Base-by-base conservation (phyloP, 805 yeast genomes). In the Dipodascopsis uninucleata region DNA sequence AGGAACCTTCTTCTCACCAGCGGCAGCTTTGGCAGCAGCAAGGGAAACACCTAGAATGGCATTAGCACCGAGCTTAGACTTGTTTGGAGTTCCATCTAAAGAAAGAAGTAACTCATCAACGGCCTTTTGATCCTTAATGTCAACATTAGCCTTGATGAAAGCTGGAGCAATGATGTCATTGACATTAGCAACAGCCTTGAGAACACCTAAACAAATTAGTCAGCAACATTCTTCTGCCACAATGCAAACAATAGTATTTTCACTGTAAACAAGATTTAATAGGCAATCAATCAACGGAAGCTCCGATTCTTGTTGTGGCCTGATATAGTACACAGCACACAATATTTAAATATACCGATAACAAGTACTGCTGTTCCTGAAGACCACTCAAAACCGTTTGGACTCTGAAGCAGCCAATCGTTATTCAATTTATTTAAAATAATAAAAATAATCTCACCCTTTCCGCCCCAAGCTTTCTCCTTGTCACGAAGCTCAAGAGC, bases 401-500 rank as follows among this genome's bases (percentile, higher is more conserved):
- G n/a, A n/a, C n/a, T n/a, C n/a, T n/a, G n/a, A n/a, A n/a, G n/a
- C n/a, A n/a, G n/a, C n/a, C n/a, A n/a, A n/a, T n/a, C n/a, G n/a
- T n/a, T n/a, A n/a, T n/a, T n/a, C n/a, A n/a, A n/a, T n/a, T n/a
- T n/a, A n/a, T n/a, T n/a, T n/a, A n/a, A n/a, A n/a, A n/a, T n/a
- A n/a, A n/a, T n/a, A n/a, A n/a, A n/a, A n/a, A n/a, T n/a, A 10
- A n/a, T 25, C 52, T 38, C 35, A 84, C 97, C 98, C 82, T 90
- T 93, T 70, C 98, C 98, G 68, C 80, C 77, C 98, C 98, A 90
- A 68, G 93, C 74, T 76, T 87, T 85, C 80, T 93, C 98, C 64
- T 86, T 93, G 70, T 90, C 98, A 79, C 98, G 88, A 72, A 90
- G 80, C 78, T 90, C 98, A 62, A 89, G 76, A 62, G 98, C 98